Base-by-base conservation (phyloP, 2,329 filamentous ascomycete species). In the Phialophora macrospora region DNA sequence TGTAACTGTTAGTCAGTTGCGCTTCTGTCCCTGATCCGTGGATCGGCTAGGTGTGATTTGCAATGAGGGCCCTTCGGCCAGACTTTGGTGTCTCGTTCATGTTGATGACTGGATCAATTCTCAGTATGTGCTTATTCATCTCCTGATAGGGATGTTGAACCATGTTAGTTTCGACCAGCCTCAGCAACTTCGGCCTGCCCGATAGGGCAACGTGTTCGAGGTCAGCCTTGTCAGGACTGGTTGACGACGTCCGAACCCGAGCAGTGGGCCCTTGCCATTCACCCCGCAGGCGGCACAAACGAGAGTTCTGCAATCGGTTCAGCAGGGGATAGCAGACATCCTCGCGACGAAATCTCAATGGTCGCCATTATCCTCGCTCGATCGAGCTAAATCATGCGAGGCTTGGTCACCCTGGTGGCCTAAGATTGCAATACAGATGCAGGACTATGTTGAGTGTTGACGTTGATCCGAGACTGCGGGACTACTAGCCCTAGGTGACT, bases 381-480 rank as follows among this genome's bases (percentile, higher is more conserved):
- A 51, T 26, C 48, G 48, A 22, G 8, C 48, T 51, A 22, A 22
- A 17, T 51, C 48, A 26, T 51, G 48, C 48, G 9, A 51, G 20
- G 48, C 48, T 51, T 51, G 48, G 48, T 51, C 48, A 51, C 20
- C n/a, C 48, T 26, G 48, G 48, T 51, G 48, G 48, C 20, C 48
- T 28, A 4, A 12, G 14, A n/a, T 17, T 28, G 22, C 48, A 22
- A 51, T 9, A 51, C 38, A 26, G 24, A 51, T 28, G 48, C 48
- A 51, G 20, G 20, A 26, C 14, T 17, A 44, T 44, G 17, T 44
- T n/a, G 38, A 44, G 17, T n/a, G 6, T n/a, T 44, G 38, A 17
- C 20, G 2, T 26, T 26, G 22, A 22, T 49, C 9, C 48, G 26
- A 51, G 48, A 5, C 4, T 12, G 20, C 20, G 4, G 22, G 11